Evolutionary conservation across 306 rosid species (phyloP).

Genomic region (Prosopis cineraria): DNA sequence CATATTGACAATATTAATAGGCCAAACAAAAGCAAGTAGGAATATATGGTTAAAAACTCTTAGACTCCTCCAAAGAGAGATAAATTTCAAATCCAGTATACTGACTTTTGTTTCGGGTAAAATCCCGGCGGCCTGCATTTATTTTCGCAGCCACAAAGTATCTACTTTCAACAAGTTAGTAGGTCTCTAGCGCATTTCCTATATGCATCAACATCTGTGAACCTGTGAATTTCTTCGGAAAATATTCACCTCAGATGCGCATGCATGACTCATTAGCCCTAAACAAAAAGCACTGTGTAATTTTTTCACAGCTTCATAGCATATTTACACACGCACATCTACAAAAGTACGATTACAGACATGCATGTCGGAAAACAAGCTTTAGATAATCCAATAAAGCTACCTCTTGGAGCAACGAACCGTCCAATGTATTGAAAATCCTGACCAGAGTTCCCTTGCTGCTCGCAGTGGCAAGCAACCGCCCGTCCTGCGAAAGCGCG

Average conservation of each 20-base stretch:
- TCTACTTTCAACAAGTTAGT: neutral
- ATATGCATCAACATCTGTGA: neutral
- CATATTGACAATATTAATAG: neutral
- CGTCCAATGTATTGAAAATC: conserved; percentile 73
- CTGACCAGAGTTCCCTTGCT: conserved; percentile 75
- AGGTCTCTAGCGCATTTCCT: neutral
- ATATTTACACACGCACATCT: neutral
- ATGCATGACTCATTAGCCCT: neutral
- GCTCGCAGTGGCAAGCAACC: conserved; percentile 78
- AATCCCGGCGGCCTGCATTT: neutral
- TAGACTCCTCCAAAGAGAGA: neutral
- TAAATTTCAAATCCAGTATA: conserved; percentile 5
- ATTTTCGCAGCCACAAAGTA: neutral
- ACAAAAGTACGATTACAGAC: neutral
- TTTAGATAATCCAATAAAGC: neutral
- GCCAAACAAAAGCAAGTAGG: neutral
- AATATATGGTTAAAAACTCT: neutral
- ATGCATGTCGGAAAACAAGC: neutral
- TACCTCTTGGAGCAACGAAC: conserved; percentile 83
- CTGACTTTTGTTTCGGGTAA: neutral
- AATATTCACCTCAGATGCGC: neutral
- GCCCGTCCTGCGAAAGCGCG: conserved; percentile 69
- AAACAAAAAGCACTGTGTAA: neutral
- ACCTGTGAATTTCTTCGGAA: neutral
- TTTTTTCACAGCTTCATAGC: neutral